Conservation (phyloP, 2,329 filamentous ascomycete species). For the Colletotrichum sp. region DNA sequence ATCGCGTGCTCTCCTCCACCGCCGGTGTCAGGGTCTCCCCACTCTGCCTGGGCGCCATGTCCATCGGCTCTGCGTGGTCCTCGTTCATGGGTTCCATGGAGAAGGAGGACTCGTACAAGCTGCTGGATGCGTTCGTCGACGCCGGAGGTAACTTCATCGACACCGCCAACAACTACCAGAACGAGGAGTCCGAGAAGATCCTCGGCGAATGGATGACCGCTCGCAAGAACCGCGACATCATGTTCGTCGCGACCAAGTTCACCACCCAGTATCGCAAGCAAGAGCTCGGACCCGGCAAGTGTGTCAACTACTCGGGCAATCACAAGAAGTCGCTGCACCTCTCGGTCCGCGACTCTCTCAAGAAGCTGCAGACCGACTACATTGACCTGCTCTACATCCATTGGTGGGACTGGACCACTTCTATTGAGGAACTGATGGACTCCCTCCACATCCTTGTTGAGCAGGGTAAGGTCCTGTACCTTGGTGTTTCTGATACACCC, state of each 20-base stretch:
- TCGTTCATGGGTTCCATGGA: slow-evolving; percentile 54
- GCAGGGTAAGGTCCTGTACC: slow-evolving; percentile 45
- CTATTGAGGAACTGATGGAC: slow-evolving; percentile 47
- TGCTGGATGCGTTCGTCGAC: slow-evolving; percentile 62
- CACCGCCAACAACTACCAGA: slow-evolving; percentile 63
- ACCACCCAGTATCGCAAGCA: slow-evolving; percentile 49
- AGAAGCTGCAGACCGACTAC: slow-evolving; percentile 49
- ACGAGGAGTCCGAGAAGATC: slow-evolving; percentile 61
- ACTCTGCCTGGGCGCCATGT: slow-evolving; percentile 59
- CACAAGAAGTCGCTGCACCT: slow-evolving; percentile 43
- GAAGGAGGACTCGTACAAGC: slow-evolving; percentile 58
- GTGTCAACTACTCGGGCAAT: slow-evolving; percentile 49
- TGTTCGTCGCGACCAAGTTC: slow-evolving; percentile 63
- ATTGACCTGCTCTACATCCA: slow-evolving; percentile 51
- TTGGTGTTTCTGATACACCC: slow-evolving; percentile 43
- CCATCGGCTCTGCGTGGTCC: slow-evolving; percentile 51
- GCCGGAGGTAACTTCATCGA: slow-evolving; percentile 73
- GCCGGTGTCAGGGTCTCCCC: slow-evolving; percentile 58
- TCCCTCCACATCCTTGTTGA: slow-evolving; percentile 44
- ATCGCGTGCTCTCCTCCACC: slow-evolving; percentile 54
- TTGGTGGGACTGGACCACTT: slow-evolving; percentile 48
- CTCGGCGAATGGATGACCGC: slow-evolving; percentile 61
- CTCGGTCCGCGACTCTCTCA: slow-evolving; percentile 45
- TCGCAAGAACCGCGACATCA: slow-evolving; percentile 54
- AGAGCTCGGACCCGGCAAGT: slow-evolving; percentile 37